Evolutionary conservation across 2,329 filamentous ascomycete species (phyloP).

Genomic region (Pseudogymnoascus sp.): DNA sequence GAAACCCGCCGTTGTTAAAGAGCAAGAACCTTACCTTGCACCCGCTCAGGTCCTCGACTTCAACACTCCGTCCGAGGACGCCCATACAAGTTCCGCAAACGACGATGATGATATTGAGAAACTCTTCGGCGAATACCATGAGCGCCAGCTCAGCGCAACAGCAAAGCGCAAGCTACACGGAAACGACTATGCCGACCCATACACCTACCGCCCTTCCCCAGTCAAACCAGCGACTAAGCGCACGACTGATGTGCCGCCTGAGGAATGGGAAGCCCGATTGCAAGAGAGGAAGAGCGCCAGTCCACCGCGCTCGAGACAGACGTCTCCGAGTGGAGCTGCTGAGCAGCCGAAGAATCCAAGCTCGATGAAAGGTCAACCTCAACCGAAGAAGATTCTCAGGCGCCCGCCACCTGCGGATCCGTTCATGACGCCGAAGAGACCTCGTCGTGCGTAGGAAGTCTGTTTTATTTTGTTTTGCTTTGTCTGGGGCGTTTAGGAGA

Average conservation of each 20-base stretch:
- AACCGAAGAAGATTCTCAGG: background rate
- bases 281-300: background rate
- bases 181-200: background rate
- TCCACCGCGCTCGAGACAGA: background rate
- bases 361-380: background rate
- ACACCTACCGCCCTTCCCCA: background rate
- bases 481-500: background rate
- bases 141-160: background rate
- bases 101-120: conserved; percentile 14
- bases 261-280: background rate
- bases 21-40: conserved; percentile 9
- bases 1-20: conserved; percentile 2
- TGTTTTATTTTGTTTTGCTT: background rate
- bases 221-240: background rate
- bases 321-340: background rate
- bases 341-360: background rate
- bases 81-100: conserved; percentile 19
- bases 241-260: background rate
- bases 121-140: conserved; percentile 15
- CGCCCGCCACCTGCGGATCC: background rate
- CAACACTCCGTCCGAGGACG: background rate
- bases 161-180: background rate
- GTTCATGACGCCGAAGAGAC: background rate
- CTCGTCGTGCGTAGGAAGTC: background rate
- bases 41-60: conserved; percentile 20